A percentile compares a stretch with the other conserved stretches of the same genome.
These are phyloP conservation scores for Diaporthe vaccinii DNA, from an alignment of 2,329 filamentous ascomycete genomes.

Conservation along the genomic window DNA sequence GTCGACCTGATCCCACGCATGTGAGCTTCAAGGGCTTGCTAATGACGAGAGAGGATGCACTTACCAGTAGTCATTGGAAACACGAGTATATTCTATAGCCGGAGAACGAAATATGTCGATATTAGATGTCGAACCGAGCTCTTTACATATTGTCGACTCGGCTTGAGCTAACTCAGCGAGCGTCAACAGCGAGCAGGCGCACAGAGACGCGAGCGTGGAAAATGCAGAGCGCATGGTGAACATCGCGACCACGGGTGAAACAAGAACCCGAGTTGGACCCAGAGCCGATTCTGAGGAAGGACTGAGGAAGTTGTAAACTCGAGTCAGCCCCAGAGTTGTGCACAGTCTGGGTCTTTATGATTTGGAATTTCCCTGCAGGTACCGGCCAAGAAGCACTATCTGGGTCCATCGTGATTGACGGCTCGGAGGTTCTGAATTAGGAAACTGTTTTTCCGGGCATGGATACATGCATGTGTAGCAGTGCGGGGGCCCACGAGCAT, in stretches of 20 bases:
- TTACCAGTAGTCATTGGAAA: constrained; percentile 14
- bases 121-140: not conserved
- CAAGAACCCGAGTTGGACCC: not conserved
- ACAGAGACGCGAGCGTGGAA: not conserved
- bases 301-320: not conserved
- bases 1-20: constrained; percentile 18
- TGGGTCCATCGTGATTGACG: not conserved
- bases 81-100: not conserved
- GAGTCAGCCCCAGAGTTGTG: not conserved
- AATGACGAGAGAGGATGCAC: not conserved
- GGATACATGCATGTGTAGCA: not conserved
- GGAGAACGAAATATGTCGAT: not conserved
- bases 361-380: not conserved
- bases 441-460: constrained; percentile 22
- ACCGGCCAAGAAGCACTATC: not conserved
- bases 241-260: not conserved
- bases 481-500: constrained; percentile 1
- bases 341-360: not conserved
- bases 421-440: not conserved
- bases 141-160: not conserved
- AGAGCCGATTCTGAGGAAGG: not conserved
- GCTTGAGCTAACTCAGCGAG: not conserved
- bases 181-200: constrained; percentile 7
- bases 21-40: not conserved
- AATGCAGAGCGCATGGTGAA: not conserved